phyloP scores from a whole-genome alignment of 2,329 filamentous ascomycete species.

The Zopfia rhizophila region DNA sequence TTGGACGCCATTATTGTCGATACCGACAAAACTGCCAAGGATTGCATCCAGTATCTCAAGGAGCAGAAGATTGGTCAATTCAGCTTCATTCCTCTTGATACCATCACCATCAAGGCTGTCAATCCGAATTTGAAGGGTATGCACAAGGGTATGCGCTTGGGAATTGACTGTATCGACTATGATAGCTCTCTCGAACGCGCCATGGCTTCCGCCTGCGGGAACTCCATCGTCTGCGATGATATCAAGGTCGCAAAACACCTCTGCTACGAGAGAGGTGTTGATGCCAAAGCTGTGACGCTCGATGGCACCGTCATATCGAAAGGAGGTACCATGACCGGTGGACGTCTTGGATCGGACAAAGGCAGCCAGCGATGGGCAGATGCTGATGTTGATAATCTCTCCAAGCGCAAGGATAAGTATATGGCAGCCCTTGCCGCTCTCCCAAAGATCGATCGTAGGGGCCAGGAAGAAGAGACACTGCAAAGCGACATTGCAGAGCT shows the following conservation, averaged over 20 bases:
- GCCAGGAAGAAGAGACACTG: conserved; percentile 81
- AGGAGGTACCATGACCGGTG: conserved; percentile 95
- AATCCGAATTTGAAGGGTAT: conserved; percentile 93
- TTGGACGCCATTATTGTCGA: conserved; percentile 97
- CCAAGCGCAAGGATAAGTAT: conserved; percentile 78
- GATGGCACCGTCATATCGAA: conserved; percentile 98
- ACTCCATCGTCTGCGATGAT: conserved; percentile 92
- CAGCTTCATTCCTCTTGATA: conserved; percentile 96
- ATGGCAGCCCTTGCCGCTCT: conserved; percentile 81
- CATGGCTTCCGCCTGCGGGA: conserved; percentile 94
- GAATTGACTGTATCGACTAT: conserved; percentile 96
- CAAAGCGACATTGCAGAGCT: conserved; percentile 82
- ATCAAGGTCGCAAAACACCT: conserved; percentile 88
- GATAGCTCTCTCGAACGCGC: conserved; percentile 88
- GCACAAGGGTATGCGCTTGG: conserved; percentile 82
- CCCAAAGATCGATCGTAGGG: conserved; percentile 79
- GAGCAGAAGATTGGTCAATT: conserved; percentile 87
- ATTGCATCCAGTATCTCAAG: conserved; percentile 94
- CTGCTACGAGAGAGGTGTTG: conserved; percentile 83
- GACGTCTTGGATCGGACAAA: conserved; percentile 78
- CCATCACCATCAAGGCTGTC: conserved; percentile 92
- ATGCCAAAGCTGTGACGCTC: conserved; percentile 92
- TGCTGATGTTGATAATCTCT: conserved; percentile 85
- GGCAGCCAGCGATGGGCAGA: conserved; percentile 88
- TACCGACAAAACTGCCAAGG: conserved; percentile 90